These are phyloP conservation scores for Didymellaceae sp. DNA, from an alignment of 2,329 filamentous ascomycete species.

Conservation along the genomic window DNA sequence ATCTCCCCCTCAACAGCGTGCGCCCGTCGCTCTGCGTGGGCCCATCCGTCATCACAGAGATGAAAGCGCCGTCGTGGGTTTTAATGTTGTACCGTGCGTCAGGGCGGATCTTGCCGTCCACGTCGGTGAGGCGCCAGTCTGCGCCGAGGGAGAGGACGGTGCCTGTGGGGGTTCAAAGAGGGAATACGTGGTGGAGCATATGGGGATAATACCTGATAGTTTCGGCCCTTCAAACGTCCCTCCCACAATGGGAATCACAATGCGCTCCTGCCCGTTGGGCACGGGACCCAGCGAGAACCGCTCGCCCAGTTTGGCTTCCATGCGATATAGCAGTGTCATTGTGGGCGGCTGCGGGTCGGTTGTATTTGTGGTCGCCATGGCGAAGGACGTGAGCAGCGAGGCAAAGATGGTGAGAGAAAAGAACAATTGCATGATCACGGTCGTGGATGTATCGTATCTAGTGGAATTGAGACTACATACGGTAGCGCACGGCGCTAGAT, in stretches of 20 bases:
- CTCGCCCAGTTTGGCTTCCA: conserved; percentile 28
- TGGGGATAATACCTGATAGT: conserved; percentile 24
- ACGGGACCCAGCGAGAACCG: conserved; percentile 30
- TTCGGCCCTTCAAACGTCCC: conserved; percentile 38
- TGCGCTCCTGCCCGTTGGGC: conserved; percentile 30
- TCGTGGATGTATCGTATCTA: too few species aligned
- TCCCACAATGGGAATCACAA: conserved; percentile 40
- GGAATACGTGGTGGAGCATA: background rate
- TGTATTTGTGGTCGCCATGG: conserved; percentile 23
- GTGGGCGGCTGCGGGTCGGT: conserved; percentile 22
- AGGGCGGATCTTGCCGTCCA: conserved; percentile 34
- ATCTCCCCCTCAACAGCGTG: conserved; percentile 41
- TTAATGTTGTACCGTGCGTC: conserved; percentile 49
- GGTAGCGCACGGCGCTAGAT: conserved; percentile 1
- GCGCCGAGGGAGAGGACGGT: conserved; percentile 46
- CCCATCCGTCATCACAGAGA: conserved; percentile 45
- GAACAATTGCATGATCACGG: conserved; percentile 19
- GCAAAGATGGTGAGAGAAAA: conserved; percentile 15
- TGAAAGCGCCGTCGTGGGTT: conserved; percentile 45
- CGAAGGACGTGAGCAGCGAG: conserved; percentile 2
- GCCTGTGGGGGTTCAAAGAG: conserved; percentile 18
- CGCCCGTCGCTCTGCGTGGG: conserved; percentile 34
- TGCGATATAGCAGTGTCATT: conserved; percentile 34
- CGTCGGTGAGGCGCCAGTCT: conserved; percentile 47
- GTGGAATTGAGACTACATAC: too few species aligned